Conservation (phyloP, 129 eudicot genomes). For the Arctium minus region DNA sequence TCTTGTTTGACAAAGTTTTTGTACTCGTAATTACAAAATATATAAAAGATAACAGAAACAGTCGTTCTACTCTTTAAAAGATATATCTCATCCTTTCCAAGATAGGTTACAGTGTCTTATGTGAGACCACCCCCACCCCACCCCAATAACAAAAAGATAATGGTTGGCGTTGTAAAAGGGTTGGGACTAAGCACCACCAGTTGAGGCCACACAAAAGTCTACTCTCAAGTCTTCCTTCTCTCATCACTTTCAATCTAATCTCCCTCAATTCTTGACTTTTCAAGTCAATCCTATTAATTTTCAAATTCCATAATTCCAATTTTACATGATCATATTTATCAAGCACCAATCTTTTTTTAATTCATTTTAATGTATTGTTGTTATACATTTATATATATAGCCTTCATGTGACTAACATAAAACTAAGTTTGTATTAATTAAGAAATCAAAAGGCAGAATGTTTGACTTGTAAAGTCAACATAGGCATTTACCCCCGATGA, state of each 20-base stretch:
- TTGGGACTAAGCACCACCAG: slow-evolving; percentile 27
- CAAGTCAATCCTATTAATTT: slow-evolving; percentile 24
- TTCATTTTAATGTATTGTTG: not conserved
- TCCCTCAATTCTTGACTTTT: slow-evolving; percentile 24
- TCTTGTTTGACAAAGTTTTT: not conserved
- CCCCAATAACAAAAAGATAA: not conserved
- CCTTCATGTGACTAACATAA: not conserved
- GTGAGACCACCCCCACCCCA: not conserved
- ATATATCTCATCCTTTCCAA: not conserved
- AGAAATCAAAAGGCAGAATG: not conserved
- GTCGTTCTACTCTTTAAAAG: not conserved
- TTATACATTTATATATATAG: not conserved
- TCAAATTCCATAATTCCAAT: not conserved
- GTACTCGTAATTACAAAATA: not conserved
- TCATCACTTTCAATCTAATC: slow-evolving; percentile 15
- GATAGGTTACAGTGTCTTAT: not conserved
- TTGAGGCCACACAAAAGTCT: slow-evolving; percentile 39
- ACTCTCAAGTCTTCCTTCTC: slow-evolving; percentile 25
- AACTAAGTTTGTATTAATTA: not conserved
- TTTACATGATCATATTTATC: not conserved
- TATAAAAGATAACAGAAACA: not conserved
- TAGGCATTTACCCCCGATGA: not conserved
- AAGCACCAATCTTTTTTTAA: not conserved
- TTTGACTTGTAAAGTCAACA: not conserved
- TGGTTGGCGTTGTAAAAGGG: slow-evolving; percentile 33